These are phyloP conservation scores for Gossypium anomalum DNA, from an alignment of 345 rosid species.

Conservation along the genomic window DNA sequence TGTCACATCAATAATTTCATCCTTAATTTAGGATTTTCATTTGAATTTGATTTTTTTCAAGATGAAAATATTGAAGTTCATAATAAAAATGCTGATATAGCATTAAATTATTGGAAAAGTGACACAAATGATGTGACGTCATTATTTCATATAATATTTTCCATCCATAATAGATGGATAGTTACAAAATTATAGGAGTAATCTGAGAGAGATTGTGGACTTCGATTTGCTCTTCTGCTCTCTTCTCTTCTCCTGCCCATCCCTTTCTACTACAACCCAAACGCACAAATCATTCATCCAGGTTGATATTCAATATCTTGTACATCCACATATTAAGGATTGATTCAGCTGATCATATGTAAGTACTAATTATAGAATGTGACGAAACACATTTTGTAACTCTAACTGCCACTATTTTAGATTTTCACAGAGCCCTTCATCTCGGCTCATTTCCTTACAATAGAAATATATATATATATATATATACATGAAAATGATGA, in stretches of 20 bases:
- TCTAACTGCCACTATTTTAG: neutral
- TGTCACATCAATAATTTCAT: no score
- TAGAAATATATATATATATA: no score
- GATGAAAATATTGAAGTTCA: no score
- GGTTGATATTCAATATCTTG: neutral
- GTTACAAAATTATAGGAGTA: no score
- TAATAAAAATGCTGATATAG: fast-evolving
- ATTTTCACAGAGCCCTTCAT: neutral
- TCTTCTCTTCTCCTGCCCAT: no score
- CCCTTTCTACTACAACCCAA: neutral
- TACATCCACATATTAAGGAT: neutral
- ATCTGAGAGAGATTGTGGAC: no score
- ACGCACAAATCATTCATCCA: neutral
- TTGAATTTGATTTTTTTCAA: no score
- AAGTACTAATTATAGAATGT: neutral
- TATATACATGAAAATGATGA: neutral
- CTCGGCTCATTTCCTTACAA: neutral
- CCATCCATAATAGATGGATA: no score
- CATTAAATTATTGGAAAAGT: fast-evolving
- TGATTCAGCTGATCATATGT: neutral
- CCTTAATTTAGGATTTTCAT: no score
- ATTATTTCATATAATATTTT: no score
- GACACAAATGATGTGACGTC: fast-evolving
- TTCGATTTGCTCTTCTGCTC: no score
- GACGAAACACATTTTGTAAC: neutral